Evolutionary conservation across 2,329 filamentous ascomycete species (phyloP).

Genomic region (Fusarium sp.): DNA sequence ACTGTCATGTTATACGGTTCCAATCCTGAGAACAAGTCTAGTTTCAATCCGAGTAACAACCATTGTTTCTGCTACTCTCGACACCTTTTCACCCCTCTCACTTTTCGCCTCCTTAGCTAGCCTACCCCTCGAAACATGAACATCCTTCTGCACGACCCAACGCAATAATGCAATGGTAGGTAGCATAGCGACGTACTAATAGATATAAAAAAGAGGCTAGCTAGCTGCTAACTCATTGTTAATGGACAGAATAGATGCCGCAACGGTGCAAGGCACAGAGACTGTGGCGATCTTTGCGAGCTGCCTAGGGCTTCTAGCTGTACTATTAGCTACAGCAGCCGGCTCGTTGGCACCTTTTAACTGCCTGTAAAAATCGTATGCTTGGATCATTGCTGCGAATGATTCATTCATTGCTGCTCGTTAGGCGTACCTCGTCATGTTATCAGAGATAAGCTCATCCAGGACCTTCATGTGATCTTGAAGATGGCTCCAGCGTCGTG

Average conservation of each 20-base stretch:
- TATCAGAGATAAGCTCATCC: not conserved
- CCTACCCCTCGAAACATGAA: not conserved
- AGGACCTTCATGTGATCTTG: not conserved
- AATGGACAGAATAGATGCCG: not conserved
- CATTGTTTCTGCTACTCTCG: not conserved
- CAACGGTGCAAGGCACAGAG: not conserved
- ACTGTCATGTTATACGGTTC: fast-evolving
- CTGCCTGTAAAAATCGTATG: not conserved
- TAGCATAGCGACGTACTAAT: not conserved
- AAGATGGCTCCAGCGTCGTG: not conserved
- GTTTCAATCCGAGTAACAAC: not conserved
- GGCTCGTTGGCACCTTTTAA: not conserved
- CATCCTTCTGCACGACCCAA: not conserved
- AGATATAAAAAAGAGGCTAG: not conserved
- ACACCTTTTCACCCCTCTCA: not conserved
- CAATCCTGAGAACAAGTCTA: not conserved
- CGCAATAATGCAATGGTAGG: not conserved
- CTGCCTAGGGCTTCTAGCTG: not conserved
- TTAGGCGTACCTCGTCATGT: not conserved
- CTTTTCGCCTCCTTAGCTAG: not conserved
- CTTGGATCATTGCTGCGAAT: not conserved
- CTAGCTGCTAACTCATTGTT: not conserved
- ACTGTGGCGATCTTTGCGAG: not conserved
- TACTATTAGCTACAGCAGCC: not conserved
- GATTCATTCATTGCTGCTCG: not conserved